Base-by-base conservation (phyloP, 2,329 filamentous ascomycete species). In the Aspergillus ibericus region DNA sequence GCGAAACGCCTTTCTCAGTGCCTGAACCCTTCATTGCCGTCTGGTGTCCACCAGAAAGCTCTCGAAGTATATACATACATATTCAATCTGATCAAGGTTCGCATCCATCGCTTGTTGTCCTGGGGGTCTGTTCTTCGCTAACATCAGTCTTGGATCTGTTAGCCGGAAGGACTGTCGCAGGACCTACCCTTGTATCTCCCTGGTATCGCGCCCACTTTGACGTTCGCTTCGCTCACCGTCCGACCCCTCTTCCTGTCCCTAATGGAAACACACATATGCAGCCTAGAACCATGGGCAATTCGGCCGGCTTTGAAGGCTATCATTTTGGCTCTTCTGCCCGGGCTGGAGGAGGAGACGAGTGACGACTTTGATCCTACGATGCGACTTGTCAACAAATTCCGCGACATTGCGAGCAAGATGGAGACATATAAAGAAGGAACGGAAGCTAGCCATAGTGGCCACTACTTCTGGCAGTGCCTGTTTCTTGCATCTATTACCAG, bases 381-480 rank as follows among this genome's bases (percentile, higher is more conserved):
- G 56, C 85, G 84, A 58, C 85, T 96, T 9, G 73, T 98, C 48
- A 89, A 95, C 66, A 87, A 84, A 57, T 87, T 98, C 72, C 92
- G 93, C 69, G 77, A 83, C 59, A 83, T 85, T 8, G 67, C 72
- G 18, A 68, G 67, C 15, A 65, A 49, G 84, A 92, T 67, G 82
- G 87, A 58, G 78, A 86, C 27, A 66, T 71, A 72, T 36, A 66
- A 82, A 60, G 78, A 83, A 13, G 63, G 78, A 76, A 55, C 81
- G 81, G 63, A 85, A 77, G 32, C 75, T 73, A 56, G 81, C 76
- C 82, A 82, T 8, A 87, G 87, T 9, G 91, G 93, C 64, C 90
- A 91, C 63, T 97, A 95, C 74, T 99, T 98, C 74, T 99, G 95
- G 95, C 95, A 99, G 77, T 97, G 92, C 73, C 89, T 99, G 71